These are phyloP conservation scores for Colletotrichum eleusines DNA, from an alignment of 2,329 filamentous ascomycete genomes.

Conservation along the genomic window DNA sequence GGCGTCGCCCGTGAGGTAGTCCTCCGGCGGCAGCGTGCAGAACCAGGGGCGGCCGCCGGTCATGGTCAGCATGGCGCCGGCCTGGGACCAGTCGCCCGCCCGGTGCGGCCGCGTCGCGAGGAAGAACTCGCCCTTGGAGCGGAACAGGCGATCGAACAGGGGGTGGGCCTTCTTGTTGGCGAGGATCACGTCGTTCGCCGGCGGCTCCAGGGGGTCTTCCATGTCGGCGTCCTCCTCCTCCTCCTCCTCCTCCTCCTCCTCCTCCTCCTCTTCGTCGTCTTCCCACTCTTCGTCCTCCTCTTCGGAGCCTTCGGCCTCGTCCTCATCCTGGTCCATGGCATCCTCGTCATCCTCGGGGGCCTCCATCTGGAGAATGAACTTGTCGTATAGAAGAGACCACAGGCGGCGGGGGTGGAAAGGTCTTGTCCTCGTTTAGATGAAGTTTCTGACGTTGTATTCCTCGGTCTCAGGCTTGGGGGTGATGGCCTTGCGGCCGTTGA, in stretches of 20 bases:
- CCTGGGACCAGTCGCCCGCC: slow-evolving; percentile 72
- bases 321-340: slow-evolving; percentile 45
- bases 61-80: slow-evolving; percentile 73
- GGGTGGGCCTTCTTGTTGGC: slow-evolving; percentile 67
- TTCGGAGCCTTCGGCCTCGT: slow-evolving; percentile 45
- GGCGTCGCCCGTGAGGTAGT: slow-evolving; percentile 61
- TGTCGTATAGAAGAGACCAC: slow-evolving; percentile 59
- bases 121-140: slow-evolving; percentile 73
- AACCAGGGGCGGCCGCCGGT: slow-evolving; percentile 69
- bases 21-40: slow-evolving; percentile 66
- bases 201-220: slow-evolving; percentile 49
- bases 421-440: slow-evolving; percentile 73
- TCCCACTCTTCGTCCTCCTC: slow-evolving; percentile 43
- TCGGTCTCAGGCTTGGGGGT: slow-evolving; percentile 78
- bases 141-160: slow-evolving; percentile 67
- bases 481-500: slow-evolving; percentile 63
- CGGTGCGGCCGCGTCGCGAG: slow-evolving; percentile 68
- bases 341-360: slow-evolving; percentile 50
- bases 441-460: slow-evolving; percentile 79
- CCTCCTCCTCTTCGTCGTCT: slow-evolving; percentile 46
- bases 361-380: slow-evolving; percentile 64
- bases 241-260: slow-evolving; percentile 45
- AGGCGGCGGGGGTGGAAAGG: slow-evolving; percentile 65
- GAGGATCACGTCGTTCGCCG: slow-evolving; percentile 60
- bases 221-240: slow-evolving; percentile 44